Conservation (phyloP, 1,284 basidiomycete species). For the Rhodotorula glutinis region DNA sequence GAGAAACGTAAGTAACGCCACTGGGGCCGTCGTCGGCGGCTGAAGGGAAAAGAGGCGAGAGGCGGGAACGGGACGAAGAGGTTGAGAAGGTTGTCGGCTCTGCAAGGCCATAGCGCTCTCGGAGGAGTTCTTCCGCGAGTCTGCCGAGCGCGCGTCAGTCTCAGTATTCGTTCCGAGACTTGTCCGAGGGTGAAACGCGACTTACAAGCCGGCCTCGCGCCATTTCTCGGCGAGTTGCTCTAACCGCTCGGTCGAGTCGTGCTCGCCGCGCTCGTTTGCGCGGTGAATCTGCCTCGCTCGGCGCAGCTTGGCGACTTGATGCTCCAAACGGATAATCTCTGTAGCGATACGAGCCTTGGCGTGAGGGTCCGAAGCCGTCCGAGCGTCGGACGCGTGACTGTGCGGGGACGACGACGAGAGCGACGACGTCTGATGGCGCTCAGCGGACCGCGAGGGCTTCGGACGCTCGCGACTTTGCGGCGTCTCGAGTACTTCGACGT, state of each 20-base stretch:
- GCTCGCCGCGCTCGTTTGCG: neutral
- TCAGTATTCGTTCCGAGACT: no score
- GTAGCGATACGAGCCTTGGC: neutral
- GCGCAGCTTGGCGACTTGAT: neutral
- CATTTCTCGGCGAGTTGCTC: neutral
- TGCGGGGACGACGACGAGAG: no score
- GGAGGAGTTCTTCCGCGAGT: neutral
- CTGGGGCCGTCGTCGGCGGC: neutral
- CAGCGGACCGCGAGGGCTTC: no score
- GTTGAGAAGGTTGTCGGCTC: neutral
- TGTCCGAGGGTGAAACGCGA: neutral
- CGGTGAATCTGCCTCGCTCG: neutral
- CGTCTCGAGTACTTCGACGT: no score
- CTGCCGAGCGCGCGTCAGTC: no score
- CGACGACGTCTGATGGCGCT: no score
- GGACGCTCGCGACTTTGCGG: no score
- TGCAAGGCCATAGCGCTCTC: neutral
- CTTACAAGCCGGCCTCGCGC: neutral
- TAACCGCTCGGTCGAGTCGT: neutral
- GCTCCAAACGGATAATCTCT: neutral
- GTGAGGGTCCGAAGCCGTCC: neutral
- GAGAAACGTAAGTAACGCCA: neutral
- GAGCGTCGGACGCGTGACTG: neutral
- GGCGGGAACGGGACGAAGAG: no score
- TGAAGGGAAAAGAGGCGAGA: neutral